Evolutionary conservation across 176 grass and related monocot genomes (phyloP), one percentile per base, ranked within the genome.

Genomic region (Triticum dicoccoides): DNA sequence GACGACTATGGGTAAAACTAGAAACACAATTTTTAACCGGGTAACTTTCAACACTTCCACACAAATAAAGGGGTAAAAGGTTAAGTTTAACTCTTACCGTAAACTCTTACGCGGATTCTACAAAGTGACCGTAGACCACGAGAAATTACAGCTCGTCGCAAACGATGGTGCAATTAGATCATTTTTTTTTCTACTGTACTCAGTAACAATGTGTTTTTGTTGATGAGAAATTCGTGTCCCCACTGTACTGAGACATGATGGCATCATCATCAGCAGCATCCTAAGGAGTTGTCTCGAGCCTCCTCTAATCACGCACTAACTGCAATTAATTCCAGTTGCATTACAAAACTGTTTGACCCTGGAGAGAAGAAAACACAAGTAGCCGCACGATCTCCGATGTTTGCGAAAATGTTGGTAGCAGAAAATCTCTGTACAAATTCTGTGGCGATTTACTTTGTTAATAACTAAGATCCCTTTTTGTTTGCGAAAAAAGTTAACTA

Each of bases 281-380:
- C 21, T 51, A 39, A 29, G 39, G 80, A 56, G 4, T 25, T 69
- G 34, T 61, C 5, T 59, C 6, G 1, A 10, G 0, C 8, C 33
- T 72, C 39, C 72, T 78, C 21, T 86, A 70, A 64, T 83, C 30
- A 18, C 18, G 58, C n/a, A 41, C 73, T 63, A 86, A 73, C 71
- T 54, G 39, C 38, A 56, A 71, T 64, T 27, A 69, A 42, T 11
- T 41, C 65, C 12, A 90, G 39, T 73, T 45, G 79, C 73, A 90
- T 61, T 83, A 90, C 24, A 67, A 42, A 83, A 90, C 35, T 80
- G 68, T 87, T 87, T 87, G 85, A 87, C 89, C 29, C 9, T 41
- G 39, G 38, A 39, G 42, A 10, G 74, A 58, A 87, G 38, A 87
- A 71, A 80, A 49, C 67, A 76, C 32, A 42, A 65, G 61, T 66